Evolutionary conservation across 352 stramenopile species (phyloP).

Genomic region (Thraustochytrium striatum): DNA sequence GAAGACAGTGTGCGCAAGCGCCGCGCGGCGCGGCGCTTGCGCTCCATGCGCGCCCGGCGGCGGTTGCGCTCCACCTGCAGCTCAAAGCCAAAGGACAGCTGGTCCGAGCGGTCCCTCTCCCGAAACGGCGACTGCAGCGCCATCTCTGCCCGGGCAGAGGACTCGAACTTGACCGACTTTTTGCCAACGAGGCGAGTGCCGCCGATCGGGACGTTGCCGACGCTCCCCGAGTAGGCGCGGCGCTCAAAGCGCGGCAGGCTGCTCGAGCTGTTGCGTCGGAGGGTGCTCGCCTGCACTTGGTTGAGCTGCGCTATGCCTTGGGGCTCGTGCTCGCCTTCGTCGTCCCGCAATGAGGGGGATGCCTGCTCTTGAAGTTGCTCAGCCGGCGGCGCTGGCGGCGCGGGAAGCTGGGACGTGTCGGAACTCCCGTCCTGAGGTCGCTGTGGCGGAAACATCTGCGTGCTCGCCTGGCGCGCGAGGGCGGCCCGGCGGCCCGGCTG

Average conservation of each 20-base stretch:
- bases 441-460: constrained; percentile 32
- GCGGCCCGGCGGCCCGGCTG: neutral
- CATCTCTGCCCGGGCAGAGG: neutral
- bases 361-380: too few species aligned
- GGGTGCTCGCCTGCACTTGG: neutral
- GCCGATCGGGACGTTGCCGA: neutral
- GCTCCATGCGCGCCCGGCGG: constrained; percentile 28
- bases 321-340: neutral
- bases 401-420: neutral
- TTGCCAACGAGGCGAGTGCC: neutral
- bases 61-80: constrained; percentile 41
- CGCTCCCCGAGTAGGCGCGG: neutral
- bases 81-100: constrained; percentile 22
- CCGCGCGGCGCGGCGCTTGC: constrained; percentile 13
- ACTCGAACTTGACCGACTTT: constrained; percentile 42
- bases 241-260: neutral
- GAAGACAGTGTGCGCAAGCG: constrained; percentile 32
- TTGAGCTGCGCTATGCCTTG: neutral
- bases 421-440: neutral
- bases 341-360: neutral
- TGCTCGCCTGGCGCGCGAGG: constrained; percentile 28
- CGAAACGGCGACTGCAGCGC: constrained; percentile 25
- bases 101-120: constrained; percentile 26
- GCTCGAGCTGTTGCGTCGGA: neutral
- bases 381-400: too few species aligned